These are phyloP conservation scores for Periconia sp. DNA, from an alignment of 2,329 filamentous ascomycete genomes.

Conservation along the genomic window DNA sequence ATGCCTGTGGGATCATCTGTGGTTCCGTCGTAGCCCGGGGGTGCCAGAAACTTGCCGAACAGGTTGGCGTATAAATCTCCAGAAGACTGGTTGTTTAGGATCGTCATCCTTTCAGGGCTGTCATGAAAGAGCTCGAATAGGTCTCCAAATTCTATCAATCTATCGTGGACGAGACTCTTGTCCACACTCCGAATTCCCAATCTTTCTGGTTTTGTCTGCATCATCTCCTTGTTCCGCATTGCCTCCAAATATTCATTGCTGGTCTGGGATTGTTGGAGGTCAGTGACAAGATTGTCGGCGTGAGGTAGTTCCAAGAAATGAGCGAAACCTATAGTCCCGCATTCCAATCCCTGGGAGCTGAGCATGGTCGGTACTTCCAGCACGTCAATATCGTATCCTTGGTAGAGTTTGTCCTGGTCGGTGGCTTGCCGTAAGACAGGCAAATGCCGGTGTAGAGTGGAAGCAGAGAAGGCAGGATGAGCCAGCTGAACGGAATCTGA, in stretches of 20 bases:
- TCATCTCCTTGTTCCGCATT: slow-evolving; percentile 48
- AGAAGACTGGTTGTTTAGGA: slow-evolving; percentile 52
- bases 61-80: slow-evolving; percentile 53
- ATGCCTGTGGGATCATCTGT: slow-evolving; percentile 61
- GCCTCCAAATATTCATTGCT: slow-evolving; percentile 30
- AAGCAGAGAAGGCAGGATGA: slow-evolving; percentile 41
- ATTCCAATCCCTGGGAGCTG: slow-evolving; percentile 70
- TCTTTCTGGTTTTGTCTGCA: slow-evolving; percentile 40
- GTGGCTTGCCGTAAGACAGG: slow-evolving; percentile 11
- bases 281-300: slow-evolving; percentile 60
- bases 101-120: slow-evolving; percentile 58
- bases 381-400: slow-evolving; percentile 35
- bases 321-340: slow-evolving; percentile 69
- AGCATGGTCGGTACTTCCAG: slow-evolving; percentile 69
- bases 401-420: slow-evolving; percentile 18
- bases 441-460: slow-evolving; percentile 30
- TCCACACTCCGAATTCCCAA: slow-evolving; percentile 42
- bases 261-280: slow-evolving; percentile 56
- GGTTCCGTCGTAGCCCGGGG: slow-evolving; percentile 44
- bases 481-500: slow-evolving; percentile 51
- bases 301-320: slow-evolving; percentile 67
- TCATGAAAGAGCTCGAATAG: slow-evolving; percentile 56
- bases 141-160: slow-evolving; percentile 48
- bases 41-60: slow-evolving; percentile 47
- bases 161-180: slow-evolving; percentile 35